Base-by-base conservation (phyloP, 345 rosid species). In the Carallia pectinifolia region DNA sequence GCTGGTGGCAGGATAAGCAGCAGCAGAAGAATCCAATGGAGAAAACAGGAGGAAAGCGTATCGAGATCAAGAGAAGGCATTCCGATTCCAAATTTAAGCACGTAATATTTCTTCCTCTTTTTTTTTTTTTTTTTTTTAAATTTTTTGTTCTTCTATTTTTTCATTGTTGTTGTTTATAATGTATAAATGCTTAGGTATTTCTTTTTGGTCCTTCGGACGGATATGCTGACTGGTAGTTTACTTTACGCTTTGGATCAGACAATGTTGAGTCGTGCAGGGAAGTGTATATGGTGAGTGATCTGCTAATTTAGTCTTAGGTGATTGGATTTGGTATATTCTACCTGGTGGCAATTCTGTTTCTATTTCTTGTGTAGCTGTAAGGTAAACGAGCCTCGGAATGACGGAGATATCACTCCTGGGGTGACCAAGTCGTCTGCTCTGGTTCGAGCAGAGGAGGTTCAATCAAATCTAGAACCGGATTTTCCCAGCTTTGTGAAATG, bases 391-490 rank as follows among this genome's bases (percentile, higher is more conserved):
- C 16, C 55, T 47, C 65, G 53, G 6, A 31, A 19, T 66, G 79
- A 76, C 30, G 81, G 74, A 27, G 44, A 52, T 17, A 67, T 56
- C 61, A 23, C 50, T 74, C 65, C 74, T 7, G 52, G 48, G 30
- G 84, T 83, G 58, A 40, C 31, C 0, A 83, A 85, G 77, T 83
- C 86, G 0, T 75, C 83, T 54, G 84, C 87, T 65, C 65, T 84
- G 83, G 78, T 77, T 67, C 76, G 89, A 53, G 89, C 89, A 6
- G 85, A 85, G 71, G 88, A 86, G 70, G 78, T 88, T 71, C 89
- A 80, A 67, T 85, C 86, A 53, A 88, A 86, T 81, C 78, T 88
- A 54, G 90, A 84, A 64, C 73, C 88, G 6, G 62, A 40, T 40
- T 77, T 68, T 67, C 93, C 90, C 65, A 88, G 85, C 76, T 88